Evolutionary conservation across 2,329 filamentous ascomycete species (phyloP), one percentile per base, ranked within the genome.

Genomic region (Lecanoromycetidae sp.): DNA sequence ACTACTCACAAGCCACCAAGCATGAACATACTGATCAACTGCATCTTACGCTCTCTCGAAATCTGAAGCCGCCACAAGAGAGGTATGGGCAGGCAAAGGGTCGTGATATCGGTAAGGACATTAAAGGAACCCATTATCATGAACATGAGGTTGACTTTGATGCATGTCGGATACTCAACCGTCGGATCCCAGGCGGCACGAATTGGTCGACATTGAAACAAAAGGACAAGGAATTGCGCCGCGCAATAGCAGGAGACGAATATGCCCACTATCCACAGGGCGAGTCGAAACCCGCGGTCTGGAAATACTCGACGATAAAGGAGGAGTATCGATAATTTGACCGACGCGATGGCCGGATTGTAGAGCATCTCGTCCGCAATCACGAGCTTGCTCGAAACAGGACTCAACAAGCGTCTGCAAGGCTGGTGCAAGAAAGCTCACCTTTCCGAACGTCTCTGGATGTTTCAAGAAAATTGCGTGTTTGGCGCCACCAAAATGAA

Each of bases 1-100:
- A 17, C 19, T 3, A 38, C 46, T 44, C 27, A 49, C 46, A 45
- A 49, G 7, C 33, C 36, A 12, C 46, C 46, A 23, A 49, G 27
- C 27, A 39, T 27, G 22, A 49, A 49, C 15, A 44, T 49, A 19
- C 46, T 25, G 15, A 40, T 43, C 26, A 49, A 44, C 13, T 49
- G 40, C 7, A 35, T 15, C 30, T 36, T 50, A 17, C 32, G 19
- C 3, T 27, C 22, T 25, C 23, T 40, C 13, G 30, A 33, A 3
- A 46, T 29, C 7, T 50, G 42, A 12, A 50, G 33, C 8, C 36
- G 27, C 42, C 48, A 50, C 8, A 50, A 25, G 8, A 50, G 22
- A 17, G 48, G 48, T 37, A 50, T 50, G 10, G 48, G 48, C 20
- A 50, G 25, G 43, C 44, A 46, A 4, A 50, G 15, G 12, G 43